Conservation (phyloP, 345 rosid genomes). For the Leavenworthia alabamica region DNA sequence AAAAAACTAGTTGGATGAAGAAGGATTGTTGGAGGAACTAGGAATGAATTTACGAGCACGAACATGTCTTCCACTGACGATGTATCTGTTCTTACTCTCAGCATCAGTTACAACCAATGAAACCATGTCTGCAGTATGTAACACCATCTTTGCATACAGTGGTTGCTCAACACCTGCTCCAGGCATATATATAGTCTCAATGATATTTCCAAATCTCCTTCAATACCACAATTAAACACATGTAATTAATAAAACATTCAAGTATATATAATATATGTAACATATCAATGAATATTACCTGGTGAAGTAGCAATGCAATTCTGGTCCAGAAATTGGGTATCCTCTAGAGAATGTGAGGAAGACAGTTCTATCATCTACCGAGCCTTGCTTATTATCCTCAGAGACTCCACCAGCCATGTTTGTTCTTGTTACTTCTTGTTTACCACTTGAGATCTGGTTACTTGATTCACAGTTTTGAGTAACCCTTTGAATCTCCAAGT, state of each 20-base stretch:
- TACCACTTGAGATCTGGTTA: neutral
- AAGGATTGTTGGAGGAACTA: conserved; percentile 4
- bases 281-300: conserved; percentile 28
- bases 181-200: conserved; percentile 50
- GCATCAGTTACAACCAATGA: conserved; percentile 29
- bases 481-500: neutral
- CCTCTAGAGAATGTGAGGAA: conserved; percentile 79
- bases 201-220: conserved; percentile 52
- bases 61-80: conserved; percentile 70
- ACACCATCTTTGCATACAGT: conserved; percentile 48
- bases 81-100: conserved; percentile 40
- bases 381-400: neutral
- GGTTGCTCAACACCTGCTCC: conserved; percentile 42
- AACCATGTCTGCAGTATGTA: conserved; percentile 23
- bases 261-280: neutral
- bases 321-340: conserved; percentile 49
- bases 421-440: neutral
- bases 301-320: conserved; percentile 47
- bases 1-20: neutral
- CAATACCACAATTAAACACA: neutral
- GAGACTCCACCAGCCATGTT: neutral
- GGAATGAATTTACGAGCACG: conserved; percentile 49
- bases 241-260: neutral
- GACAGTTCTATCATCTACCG: conserved; percentile 43
- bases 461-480: neutral